phyloP scores from a whole-genome alignment of 2,329 filamentous ascomycete genomes.

The Zopfia rhizophila region DNA sequence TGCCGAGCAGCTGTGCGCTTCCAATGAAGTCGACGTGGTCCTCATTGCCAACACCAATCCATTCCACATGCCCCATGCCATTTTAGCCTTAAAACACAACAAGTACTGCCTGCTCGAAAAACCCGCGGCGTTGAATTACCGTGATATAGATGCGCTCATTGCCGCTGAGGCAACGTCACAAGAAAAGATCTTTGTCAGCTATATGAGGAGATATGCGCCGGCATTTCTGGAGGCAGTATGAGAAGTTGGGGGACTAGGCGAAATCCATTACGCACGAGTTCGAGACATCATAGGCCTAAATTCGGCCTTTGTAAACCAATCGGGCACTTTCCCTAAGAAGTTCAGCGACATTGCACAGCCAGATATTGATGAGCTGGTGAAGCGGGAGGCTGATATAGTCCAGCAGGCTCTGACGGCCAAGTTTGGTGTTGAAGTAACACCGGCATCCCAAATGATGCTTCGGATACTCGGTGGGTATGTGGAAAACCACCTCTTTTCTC shows the following conservation, averaged over 20 bases:
- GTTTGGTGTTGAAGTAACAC: conserved; percentile 29
- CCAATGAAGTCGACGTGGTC: conserved; percentile 62
- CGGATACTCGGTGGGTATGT: too few species aligned
- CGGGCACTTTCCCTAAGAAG: conserved; percentile 59
- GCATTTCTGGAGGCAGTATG: conserved; percentile 64
- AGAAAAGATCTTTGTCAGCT: conserved; percentile 66
- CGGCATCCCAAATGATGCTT: too few species aligned
- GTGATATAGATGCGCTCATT: conserved; percentile 59
- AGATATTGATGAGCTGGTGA: conserved; percentile 30
- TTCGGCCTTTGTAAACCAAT: conserved; percentile 58
- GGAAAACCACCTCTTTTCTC: neutral
- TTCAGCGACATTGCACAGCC: conserved; percentile 54
- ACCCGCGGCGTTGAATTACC: conserved; percentile 63
- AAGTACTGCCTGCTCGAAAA: conserved; percentile 71
- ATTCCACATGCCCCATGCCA: conserved; percentile 64
- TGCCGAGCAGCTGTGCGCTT: conserved; percentile 56
- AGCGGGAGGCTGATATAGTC: conserved; percentile 38
- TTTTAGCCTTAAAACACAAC: conserved; percentile 62
- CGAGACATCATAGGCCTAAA: conserved; percentile 66
- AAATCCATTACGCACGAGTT: conserved; percentile 66
- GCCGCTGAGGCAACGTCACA: conserved; percentile 58
- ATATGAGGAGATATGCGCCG: conserved; percentile 69
- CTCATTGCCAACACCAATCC: conserved; percentile 65
- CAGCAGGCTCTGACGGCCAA: conserved; percentile 47
- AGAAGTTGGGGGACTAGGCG: conserved; percentile 63